Percentiles rank a stretch among this genome's conserved stretches.
Evolutionary conservation across 116 monocot genomes (phyloP).

Genomic region (Phalaenopsis hybrid): DNA sequence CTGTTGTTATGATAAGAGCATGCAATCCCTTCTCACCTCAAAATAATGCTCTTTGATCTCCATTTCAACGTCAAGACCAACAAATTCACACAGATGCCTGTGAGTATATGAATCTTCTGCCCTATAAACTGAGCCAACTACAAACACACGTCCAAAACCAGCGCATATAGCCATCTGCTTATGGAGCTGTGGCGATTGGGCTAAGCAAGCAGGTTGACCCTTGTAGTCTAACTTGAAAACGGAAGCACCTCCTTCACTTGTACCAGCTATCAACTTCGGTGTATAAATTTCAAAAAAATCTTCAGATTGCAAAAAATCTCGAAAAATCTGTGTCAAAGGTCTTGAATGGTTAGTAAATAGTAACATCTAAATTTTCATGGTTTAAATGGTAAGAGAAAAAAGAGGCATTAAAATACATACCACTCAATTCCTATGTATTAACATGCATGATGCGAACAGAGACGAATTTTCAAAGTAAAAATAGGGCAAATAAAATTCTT

Average conservation of each 20-base stretch:
- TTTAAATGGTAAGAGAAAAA: background rate
- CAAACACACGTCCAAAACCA: constrained; percentile 85
- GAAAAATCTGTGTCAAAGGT: constrained; percentile 42
- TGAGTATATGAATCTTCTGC: constrained; percentile 91
- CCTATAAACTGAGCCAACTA: constrained; percentile 81
- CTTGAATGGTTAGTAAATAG: constrained; percentile 1
- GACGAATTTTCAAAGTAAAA: too few relatives aligned
- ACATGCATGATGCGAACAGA: too few relatives aligned
- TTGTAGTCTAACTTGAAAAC: constrained; percentile 91
- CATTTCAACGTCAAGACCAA: constrained; percentile 95
- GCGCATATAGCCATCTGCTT: constrained; percentile 92
- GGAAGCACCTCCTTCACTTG: constrained; percentile 95
- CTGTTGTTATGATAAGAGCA: background rate
- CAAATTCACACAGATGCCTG: constrained; percentile 88
- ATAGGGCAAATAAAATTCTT: too few relatives aligned
- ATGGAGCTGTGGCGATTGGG: constrained; percentile 87
- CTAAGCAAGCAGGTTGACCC: constrained; percentile 92
- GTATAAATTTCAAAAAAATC: constrained; percentile 66
- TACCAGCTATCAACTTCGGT: constrained; percentile 69
- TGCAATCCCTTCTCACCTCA: constrained; percentile 44
- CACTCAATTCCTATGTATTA: too few relatives aligned
- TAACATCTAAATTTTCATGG: background rate
- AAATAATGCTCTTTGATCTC: constrained; percentile 90
- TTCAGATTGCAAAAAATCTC: constrained; percentile 42
- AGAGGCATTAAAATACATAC: background rate